Base-by-base conservation (phyloP, 164 flowering plant species). In the Vitis riparia region DNA sequence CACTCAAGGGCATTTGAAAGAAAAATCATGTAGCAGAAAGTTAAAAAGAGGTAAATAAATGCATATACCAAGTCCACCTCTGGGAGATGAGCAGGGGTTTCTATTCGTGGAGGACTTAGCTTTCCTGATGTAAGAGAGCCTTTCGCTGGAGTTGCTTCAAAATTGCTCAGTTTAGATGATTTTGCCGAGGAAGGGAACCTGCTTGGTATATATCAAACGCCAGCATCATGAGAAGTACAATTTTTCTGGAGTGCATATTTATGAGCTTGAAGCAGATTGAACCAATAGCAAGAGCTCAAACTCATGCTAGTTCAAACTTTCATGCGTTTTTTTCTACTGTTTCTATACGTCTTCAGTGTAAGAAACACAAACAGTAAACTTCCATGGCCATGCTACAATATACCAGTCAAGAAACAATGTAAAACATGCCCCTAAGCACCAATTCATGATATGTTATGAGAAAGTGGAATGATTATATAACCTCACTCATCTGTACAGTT, bases 101-200 rank as follows among this genome's bases (percentile, higher is more conserved):
- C 83, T 60, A 14, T 67, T 60, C 7, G 68, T 48, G 63, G 73
- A 74, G 88, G 75, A 73, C 72, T 79, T 14, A 71, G 75, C 88
- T 82, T 89, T 73, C 69, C 86, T 44, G 84, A 63, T 2, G 62
- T 62, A 23, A 85, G 59, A 55, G 80, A 66, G 60, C 87, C 91
- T 81, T 88, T 95, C 44, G 88, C 91, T 61, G 89, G 86, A 56
- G 88, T 85, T 8, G 48, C 81, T 58, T 73, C 93, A 49, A 72
- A 59, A 73, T 80, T 88, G 52, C 79, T 70, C 19, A 61, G 62
- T 71, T 80, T 89, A 37, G 78, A 65, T 62, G 83, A 79, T 69
- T 85, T 86, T n/a, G 57, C 76, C 50, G 88, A 12, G 12, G 87
- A 80, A 63, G 97, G 97, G 71, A 90, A 88, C 73, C 99, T 95